Percentiles rank a stretch among this genome's conserved stretches.
Evolutionary conservation across 371 early-diverging fungal species (phyloP).

Genomic region (Cokeromyces recurvatus): DNA sequence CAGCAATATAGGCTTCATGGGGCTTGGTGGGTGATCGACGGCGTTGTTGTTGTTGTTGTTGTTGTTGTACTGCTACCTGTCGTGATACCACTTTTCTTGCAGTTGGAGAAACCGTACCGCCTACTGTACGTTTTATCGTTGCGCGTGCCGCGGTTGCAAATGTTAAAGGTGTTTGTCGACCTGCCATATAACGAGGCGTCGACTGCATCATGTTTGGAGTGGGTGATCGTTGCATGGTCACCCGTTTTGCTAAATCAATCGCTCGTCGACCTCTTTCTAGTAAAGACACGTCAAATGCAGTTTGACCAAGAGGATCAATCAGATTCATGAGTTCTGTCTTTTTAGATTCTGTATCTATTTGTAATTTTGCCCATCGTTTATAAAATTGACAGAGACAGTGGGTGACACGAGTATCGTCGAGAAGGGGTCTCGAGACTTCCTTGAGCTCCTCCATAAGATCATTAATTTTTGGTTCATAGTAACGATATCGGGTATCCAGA

Average conservation of each 20-base stretch:
- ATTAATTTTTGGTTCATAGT: slow-evolving; percentile 50
- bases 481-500: slow-evolving; percentile 49
- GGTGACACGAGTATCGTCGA: slow-evolving; percentile 45
- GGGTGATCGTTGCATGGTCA: slow-evolving; percentile 18
- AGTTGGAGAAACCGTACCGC: slow-evolving; percentile 12
- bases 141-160: slow-evolving; percentile 11
- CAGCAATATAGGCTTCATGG: slow-evolving; percentile 52
- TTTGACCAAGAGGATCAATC: slow-evolving; percentile 31
- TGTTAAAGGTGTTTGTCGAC: slow-evolving; percentile 7
- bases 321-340: slow-evolving; percentile 37
- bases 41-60: slow-evolving; percentile 1
- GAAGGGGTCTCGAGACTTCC: slow-evolving; percentile 36
- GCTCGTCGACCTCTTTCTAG: slow-evolving; percentile 20
- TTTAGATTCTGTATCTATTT: slow-evolving; percentile 41
- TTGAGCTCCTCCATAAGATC: slow-evolving; percentile 46
- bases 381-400: slow-evolving; percentile 36
- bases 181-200: slow-evolving; percentile 15
- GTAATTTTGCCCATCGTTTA: slow-evolving; percentile 47
- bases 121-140: slow-evolving; percentile 1
- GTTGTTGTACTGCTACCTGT: slow-evolving; percentile 2
- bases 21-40: slow-evolving; percentile 6
- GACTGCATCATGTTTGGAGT: slow-evolving; percentile 26
- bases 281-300: slow-evolving; percentile 19
- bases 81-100: slow-evolving; percentile 12
- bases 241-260: slow-evolving; percentile 13